phyloP scores from a whole-genome alignment of 2,329 filamentous ascomycete genomes.

The Tolypocladium ophioglossoides region DNA sequence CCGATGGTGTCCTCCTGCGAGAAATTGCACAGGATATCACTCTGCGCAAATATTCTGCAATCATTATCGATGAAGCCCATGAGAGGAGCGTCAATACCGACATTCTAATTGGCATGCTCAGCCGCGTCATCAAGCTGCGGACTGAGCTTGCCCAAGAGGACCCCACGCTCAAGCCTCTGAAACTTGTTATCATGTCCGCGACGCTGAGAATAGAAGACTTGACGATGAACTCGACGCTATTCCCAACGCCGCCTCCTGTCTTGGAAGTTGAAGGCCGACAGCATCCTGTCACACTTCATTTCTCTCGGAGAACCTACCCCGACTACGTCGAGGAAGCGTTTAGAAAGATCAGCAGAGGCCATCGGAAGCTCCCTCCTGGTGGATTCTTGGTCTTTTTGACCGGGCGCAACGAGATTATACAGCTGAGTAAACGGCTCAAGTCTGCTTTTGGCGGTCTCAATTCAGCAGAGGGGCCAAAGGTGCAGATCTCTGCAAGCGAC shows the following conservation, averaged over 20 bases:
- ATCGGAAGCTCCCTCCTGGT: conserved; percentile 80
- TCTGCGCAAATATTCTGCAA: conserved; percentile 79
- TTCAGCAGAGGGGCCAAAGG: conserved; percentile 49
- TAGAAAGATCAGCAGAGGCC: conserved; percentile 75
- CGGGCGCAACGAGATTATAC: conserved; percentile 81
- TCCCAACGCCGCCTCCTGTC: conserved; percentile 68
- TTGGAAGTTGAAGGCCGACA: conserved; percentile 87
- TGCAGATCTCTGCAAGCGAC: conserved; percentile 67
- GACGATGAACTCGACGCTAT: conserved; percentile 71
- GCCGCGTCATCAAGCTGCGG: conserved; percentile 78
- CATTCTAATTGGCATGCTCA: conserved; percentile 95
- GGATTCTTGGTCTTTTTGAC: conserved; percentile 92
- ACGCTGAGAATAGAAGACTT: conserved; percentile 87
- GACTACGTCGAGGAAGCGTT: conserved; percentile 91
- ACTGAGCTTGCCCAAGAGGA: conserved; percentile 65
- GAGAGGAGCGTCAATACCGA: conserved; percentile 97
- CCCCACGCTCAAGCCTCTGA: conserved; percentile 63
- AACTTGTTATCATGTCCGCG: conserved; percentile 96
- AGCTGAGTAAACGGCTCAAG: conserved; percentile 71
- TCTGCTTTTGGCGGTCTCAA: conserved; percentile 51
- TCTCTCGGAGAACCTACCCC: conserved; percentile 67
- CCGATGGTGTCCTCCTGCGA: conserved; percentile 86
- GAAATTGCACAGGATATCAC: conserved; percentile 87
- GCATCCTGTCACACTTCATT: conserved; percentile 82
- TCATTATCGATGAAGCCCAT: conserved; percentile 94